Evolutionary conservation across 345 rosid genomes (phyloP), one percentile per base, ranked within the genome.

Genomic region (Euphorbia peplus): DNA sequence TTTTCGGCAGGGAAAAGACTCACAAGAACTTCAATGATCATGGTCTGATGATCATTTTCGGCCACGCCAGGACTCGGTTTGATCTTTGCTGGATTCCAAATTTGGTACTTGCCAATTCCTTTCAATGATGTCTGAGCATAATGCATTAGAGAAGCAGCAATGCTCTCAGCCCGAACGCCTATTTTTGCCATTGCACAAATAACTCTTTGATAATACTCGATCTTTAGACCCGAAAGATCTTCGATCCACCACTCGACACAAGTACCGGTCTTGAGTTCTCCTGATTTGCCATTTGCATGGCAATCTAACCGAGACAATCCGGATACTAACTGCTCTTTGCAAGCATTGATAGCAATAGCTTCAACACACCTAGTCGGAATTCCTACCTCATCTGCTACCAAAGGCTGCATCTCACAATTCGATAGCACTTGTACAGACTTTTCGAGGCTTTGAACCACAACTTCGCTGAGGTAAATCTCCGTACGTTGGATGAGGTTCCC

Each of bases 201-300:
- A 55, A 86, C 90, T 74, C 82, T 79, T 18, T 74, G 67, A 54
- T 90, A 93, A 67, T 78, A 87, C 44, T 83, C 85, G 42, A 88
- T 83, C 60, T 85, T 71, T 29, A 92, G 78, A 19, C 60, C 80
- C 7, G 91, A 87, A 21, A 92, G 83, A 71, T 92, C 93, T 78
- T 92, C 89, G 1, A 84, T 79, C 98, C 97, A 92, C 92, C 93
- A 85, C 60, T 84, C 89, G 8, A 82, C 73, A 72, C 90, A 80
- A 41, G 76, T 64, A 56, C 82, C 28, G 13, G 57, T 75, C 66
- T 88, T 90, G 15, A 88, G 79, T 66, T 88, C 95, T 10, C 86
- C 73, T 14, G 90, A 86, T 68, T 78, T 74, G 4, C 60, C 70
- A 1, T 69, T 72, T 19, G 62, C 71, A 1, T 71, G 70, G 28